A percentile compares a stretch with the other conserved stretches of the same genome.
Evolutionary conservation across 768 basidiomycete species (phyloP).

Genomic region (Erythrobasidium yunnanense): DNA sequence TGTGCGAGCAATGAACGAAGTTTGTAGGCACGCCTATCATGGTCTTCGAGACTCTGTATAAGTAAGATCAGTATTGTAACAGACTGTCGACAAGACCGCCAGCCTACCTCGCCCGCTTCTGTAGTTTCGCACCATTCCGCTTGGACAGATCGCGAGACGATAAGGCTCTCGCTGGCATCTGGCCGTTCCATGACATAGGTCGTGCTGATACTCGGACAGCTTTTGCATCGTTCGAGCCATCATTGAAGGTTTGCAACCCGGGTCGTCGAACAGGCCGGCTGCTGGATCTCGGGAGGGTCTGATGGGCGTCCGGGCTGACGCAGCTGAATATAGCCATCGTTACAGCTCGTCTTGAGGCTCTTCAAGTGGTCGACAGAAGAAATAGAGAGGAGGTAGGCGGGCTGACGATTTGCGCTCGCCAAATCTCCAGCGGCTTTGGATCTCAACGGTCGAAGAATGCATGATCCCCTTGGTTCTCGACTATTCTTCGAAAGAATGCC

Average conservation of each 20-base stretch:
- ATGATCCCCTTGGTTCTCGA: no score
- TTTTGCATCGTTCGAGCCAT: not conserved
- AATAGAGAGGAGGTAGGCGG: no score
- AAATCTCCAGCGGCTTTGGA: no score
- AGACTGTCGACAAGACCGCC: no score
- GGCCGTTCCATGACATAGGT: not conserved
- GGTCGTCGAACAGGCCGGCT: not conserved
- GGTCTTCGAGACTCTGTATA: not conserved
- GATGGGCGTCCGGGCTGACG: not conserved
- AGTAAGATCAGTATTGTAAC: not conserved
- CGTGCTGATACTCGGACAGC: not conserved
- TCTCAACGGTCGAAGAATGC: no score
- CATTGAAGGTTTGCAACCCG: not conserved
- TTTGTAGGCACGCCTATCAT: not conserved
- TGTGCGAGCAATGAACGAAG: not conserved
- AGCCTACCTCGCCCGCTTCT: constrained; percentile 16
- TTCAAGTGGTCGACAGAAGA: no score
- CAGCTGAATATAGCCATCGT: constrained; percentile 18
- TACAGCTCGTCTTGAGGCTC: not conserved
- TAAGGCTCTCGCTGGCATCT: not conserved
- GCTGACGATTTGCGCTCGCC: no score
- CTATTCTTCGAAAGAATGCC: no score
- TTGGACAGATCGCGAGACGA: constrained; percentile 6
- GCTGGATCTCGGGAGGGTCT: not conserved
- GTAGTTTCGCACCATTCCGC: constrained; percentile 7